Evolutionary conservation across 495 filamentous ascomycete species (phyloP).

Genomic region (Usnea hakonensis): DNA sequence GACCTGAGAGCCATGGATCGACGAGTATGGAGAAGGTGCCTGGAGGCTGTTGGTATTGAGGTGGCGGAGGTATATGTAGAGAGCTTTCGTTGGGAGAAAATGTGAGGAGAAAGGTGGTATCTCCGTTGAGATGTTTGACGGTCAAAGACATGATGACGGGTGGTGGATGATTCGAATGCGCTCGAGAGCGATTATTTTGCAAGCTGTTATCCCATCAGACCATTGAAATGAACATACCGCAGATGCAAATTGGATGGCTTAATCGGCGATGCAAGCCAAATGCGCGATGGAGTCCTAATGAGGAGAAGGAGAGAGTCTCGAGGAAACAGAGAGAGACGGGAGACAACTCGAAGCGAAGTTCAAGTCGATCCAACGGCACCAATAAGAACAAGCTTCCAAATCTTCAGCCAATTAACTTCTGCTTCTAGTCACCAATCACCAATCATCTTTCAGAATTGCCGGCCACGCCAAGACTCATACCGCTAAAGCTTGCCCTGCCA

Average conservation of each 20-base stretch:
- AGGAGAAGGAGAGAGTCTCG: no score
- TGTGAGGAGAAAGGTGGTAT: conserved; percentile 61
- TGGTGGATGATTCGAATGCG: neutral
- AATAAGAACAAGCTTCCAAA: no score
- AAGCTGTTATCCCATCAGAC: neutral
- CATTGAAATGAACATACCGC: neutral
- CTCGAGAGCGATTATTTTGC: neutral
- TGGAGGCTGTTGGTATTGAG: conserved; percentile 24
- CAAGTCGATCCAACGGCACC: no score
- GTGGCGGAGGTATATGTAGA: conserved; percentile 23
- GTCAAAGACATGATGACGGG: conserved; percentile 51
- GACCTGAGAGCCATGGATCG: conserved; percentile 63
- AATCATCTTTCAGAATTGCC: neutral
- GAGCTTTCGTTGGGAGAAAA: conserved; percentile 43
- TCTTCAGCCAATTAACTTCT: no score
- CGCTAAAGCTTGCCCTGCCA: neutral
- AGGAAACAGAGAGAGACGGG: no score
- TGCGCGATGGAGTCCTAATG: no score
- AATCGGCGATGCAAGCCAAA: no score
- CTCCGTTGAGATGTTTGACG: conserved; percentile 59
- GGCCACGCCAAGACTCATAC: neutral
- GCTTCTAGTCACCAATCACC: neutral
- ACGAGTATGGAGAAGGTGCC: conserved; percentile 57
- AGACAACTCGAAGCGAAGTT: no score
- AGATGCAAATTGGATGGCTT: no score